Conservation (phyloP, 495 filamentous ascomycete genomes). For the Viridothelium virens region DNA sequence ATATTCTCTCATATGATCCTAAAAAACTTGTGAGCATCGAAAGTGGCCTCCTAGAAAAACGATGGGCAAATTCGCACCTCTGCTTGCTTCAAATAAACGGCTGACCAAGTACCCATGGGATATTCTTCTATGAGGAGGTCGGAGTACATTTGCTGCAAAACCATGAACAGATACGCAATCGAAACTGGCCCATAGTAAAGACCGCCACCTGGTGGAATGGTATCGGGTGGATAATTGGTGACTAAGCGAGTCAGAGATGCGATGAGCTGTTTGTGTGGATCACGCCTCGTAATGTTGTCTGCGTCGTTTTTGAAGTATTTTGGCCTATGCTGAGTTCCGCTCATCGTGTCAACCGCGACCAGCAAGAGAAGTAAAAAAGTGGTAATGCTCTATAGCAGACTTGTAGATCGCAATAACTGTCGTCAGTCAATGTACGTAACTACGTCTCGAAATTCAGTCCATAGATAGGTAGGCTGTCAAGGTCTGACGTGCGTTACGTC, state of each 20-base stretch:
- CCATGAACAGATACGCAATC: constrained; percentile 52
- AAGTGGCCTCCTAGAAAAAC: background rate
- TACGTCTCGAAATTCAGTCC: background rate
- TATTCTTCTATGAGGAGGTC: constrained; percentile 41
- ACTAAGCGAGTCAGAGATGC: constrained; percentile 39
- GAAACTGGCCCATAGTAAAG: constrained; percentile 54
- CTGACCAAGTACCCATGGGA: constrained; percentile 40
- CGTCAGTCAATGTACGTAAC: too few species aligned
- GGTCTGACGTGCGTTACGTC: background rate
- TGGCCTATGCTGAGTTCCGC: constrained; percentile 20
- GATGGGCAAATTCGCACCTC: constrained; percentile 7
- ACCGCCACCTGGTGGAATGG: constrained; percentile 38
- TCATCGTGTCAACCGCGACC: background rate
- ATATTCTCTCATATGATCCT: constrained; percentile 41
- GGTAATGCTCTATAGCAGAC: too few species aligned
- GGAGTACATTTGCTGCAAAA: constrained; percentile 42
- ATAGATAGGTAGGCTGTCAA: background rate
- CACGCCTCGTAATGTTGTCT: constrained; percentile 20
- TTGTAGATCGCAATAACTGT: too few species aligned
- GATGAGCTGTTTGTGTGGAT: constrained; percentile 38
- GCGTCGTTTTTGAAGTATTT: constrained; percentile 30
- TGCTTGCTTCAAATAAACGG: constrained; percentile 36
- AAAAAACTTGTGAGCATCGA: background rate
- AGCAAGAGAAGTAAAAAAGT: background rate
- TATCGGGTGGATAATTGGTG: constrained; percentile 32